phyloP scores from a whole-genome alignment of 208 protist species.

The Trypanosoma rangeli region DNA sequence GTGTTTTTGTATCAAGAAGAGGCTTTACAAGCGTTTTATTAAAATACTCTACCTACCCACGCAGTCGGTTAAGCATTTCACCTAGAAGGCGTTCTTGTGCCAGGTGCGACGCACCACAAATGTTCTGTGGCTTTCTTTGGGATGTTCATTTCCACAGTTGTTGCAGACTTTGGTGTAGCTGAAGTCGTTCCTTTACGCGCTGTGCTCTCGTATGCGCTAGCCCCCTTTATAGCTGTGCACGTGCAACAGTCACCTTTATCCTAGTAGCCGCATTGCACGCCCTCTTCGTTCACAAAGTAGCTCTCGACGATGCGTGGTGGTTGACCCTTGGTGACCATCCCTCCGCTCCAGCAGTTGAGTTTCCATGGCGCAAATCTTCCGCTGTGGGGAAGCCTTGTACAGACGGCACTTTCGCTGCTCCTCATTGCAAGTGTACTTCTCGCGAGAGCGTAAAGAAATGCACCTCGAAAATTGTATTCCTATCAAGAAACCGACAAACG shows the following conservation, averaged over 20 bases:
- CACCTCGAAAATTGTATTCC: slow-evolving; percentile 15
- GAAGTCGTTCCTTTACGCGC: neutral
- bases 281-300: slow-evolving; percentile 15
- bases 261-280: slow-evolving; percentile 13
- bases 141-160: neutral
- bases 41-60: neutral
- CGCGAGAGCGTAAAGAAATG: slow-evolving; percentile 22
- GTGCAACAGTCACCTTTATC: slow-evolving; percentile 1
- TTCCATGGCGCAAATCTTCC: slow-evolving; percentile 1
- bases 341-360: neutral
- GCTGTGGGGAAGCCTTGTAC: slow-evolving; percentile 7
- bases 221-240: neutral
- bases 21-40: neutral
- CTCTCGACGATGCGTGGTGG: neutral
- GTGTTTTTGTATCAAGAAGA: neutral
- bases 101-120: neutral
- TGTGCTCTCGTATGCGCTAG: neutral
- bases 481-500: slow-evolving; percentile 17
- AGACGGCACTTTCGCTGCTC: slow-evolving; percentile 23
- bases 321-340: neutral
- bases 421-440: slow-evolving; percentile 16
- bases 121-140: neutral
- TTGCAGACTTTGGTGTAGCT: neutral
- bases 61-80: slow-evolving; percentile 5
- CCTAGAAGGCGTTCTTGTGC: slow-evolving; percentile 5